Base-by-base conservation (phyloP, 495 filamentous ascomycete genomes). In the Aspergillus saccharolyticus region DNA sequence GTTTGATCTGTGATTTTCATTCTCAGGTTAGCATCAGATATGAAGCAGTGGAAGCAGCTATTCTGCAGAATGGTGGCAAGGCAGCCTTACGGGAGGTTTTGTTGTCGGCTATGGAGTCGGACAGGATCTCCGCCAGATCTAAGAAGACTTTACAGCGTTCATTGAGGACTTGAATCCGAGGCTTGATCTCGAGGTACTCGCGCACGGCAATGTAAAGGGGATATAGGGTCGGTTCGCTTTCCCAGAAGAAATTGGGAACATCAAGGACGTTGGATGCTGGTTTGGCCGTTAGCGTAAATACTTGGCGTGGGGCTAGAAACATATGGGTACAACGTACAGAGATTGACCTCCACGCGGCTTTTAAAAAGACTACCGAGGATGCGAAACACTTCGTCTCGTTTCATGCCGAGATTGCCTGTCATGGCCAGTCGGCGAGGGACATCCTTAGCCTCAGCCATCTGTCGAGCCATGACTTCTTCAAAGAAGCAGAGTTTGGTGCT, bases 221-320 rank as follows among this genome's bases (percentile, higher is more conserved):
- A 67, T 96, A 90, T 0, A 99, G 81, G 2, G 89, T 96, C 39
- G 94, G 94, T 66, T 99, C 94, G 28, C 87, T 87, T 64, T 96
- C 91, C 94, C 94, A 99, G 81, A 99, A 97, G 78, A 99, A 97
- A 70, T 94, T 96, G 44, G 94, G 95, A 3, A 96, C 90, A 69
- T 97, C 93, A 58, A 99, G 88, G 68, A 97, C 91, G 63, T 97
- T 99, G 15, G 90, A 96, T 54, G 94, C 90, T 96, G 69, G 21
- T 6, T 28, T 15, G 24, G n/a, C n/a, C n/a, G 28, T 25, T 45
- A n/a, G n/a, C n/a, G 45, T 64, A 56, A 62, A 55, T 47, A n/a
- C 15, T 28, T 25, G 15, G 15, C 6, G 5, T 9, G 46, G 12
- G 14, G 21, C 7, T 25, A n/a, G n/a, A n/a, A n/a, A n/a, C 1